Evolutionary conservation across 352 stramenopile genomes (phyloP).

Genomic region (Phytophthora colocasiae): DNA sequence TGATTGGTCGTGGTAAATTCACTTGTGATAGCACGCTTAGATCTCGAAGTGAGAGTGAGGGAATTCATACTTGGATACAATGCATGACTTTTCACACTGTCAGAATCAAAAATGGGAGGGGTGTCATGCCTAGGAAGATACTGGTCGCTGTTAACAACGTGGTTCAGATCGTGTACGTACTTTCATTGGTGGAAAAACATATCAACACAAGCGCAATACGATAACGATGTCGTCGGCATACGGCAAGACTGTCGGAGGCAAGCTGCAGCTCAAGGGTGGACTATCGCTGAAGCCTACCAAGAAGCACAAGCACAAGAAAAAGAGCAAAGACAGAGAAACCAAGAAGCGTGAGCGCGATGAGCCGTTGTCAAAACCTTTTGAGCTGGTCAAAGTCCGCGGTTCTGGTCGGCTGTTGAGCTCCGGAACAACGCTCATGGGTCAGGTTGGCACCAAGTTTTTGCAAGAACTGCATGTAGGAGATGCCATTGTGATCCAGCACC

Average conservation of each 20-base stretch:
- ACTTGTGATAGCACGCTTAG: conserved; percentile 1
- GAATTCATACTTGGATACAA: background rate
- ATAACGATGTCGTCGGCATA: conserved; percentile 50
- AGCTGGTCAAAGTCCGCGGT: conserved; percentile 81
- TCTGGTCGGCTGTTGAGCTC: conserved; percentile 86
- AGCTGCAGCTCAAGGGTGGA: conserved; percentile 84
- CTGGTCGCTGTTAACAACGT: conserved; percentile 1
- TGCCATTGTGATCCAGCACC: conserved; percentile 89
- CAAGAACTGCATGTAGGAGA: conserved; percentile 83
- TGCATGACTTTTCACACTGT: conserved; percentile 3
- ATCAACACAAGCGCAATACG: background rate
- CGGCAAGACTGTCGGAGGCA: conserved; percentile 75
- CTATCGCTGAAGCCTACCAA: conserved; percentile 72
- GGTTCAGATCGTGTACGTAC: conserved; percentile 2
- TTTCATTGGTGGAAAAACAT: conserved; percentile 16
- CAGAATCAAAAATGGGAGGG: background rate
- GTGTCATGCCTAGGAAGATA: conserved; percentile 8
- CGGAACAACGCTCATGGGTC: conserved; percentile 89
- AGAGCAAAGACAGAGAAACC: conserved; percentile 37
- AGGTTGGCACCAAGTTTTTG: conserved; percentile 84
- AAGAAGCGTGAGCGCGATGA: conserved; percentile 16
- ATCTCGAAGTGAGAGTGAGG: background rate
- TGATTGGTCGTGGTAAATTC: conserved; percentile 28
- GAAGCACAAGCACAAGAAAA: conserved; percentile 66
- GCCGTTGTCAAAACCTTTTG: conserved; percentile 49